phyloP scores from a whole-genome alignment of 2,329 filamentous ascomycete species.

The Penicillium sclerotiorum region DNA sequence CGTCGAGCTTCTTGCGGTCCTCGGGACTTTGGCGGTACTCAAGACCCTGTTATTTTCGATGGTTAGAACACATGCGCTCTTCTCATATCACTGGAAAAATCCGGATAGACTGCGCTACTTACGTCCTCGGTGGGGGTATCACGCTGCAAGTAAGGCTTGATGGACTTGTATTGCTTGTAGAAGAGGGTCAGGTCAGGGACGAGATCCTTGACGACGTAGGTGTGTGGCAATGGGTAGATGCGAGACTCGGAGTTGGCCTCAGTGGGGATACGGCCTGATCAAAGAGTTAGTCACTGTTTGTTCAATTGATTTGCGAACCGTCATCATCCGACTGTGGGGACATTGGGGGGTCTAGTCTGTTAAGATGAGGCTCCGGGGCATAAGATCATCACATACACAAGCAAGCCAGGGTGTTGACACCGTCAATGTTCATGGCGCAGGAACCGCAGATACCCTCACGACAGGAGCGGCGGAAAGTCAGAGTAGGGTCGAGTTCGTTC shows the following conservation, averaged over 20 bases:
- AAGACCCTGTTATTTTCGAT: constrained; percentile 65
- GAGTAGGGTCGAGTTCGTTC: constrained; percentile 95
- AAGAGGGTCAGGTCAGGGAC: constrained; percentile 97
- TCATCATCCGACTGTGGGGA: background rate
- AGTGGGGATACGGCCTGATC: constrained; percentile 83
- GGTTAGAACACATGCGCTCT: constrained; percentile 4
- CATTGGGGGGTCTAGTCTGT: too few species aligned
- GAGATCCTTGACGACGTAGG: constrained; percentile 98
- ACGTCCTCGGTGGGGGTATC: constrained; percentile 82
- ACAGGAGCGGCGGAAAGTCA: constrained; percentile 95
- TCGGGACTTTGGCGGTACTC: constrained; percentile 89
- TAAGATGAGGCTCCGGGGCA: too few species aligned
- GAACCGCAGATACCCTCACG: constrained; percentile 98
- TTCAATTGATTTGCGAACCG: background rate
- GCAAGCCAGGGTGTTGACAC: constrained; percentile 95
- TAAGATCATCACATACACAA: constrained; percentile 71
- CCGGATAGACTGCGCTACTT: constrained; percentile 44
- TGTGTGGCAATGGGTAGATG: constrained; percentile 97
- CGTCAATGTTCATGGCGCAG: constrained; percentile 99
- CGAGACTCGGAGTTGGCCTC: constrained; percentile 80
- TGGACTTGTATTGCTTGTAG: constrained; percentile 99
- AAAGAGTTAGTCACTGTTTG: constrained; percentile 10
- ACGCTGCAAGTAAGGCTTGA: constrained; percentile 97
- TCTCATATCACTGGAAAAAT: too few species aligned
- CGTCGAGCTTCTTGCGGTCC: constrained; percentile 95